Percentiles rank a stretch among this genome's conserved stretches.
These are phyloP conservation scores for Metschnikowia reukaufii DNA, from an alignment of 805 yeast species.

Conservation along the genomic window DNA sequence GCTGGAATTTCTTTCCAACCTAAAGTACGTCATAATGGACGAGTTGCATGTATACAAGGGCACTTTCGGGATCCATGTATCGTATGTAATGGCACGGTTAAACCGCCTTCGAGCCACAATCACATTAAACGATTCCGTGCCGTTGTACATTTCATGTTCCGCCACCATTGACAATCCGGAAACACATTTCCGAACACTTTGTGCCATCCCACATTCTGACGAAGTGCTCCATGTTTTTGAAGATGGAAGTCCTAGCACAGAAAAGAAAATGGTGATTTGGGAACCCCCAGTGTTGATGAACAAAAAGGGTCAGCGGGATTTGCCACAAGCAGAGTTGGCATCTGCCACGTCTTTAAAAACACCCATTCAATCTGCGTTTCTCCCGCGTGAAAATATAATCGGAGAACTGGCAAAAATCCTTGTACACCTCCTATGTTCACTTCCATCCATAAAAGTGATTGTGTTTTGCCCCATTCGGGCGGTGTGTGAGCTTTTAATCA, in stretches of 20 bases:
- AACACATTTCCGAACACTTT: conserved; percentile 67
- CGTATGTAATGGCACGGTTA: conserved; percentile 77
- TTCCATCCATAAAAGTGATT: conserved; percentile 68
- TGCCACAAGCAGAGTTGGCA: conserved; percentile 12
- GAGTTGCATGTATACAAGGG: conserved; percentile 88
- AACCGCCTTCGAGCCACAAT: conserved; percentile 48
- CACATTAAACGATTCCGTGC: conserved; percentile 24
- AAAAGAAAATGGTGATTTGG: conserved; percentile 76
- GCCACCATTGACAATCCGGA: conserved; percentile 84
- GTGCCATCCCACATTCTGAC: conserved; percentile 55
- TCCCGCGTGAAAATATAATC: conserved; percentile 64
- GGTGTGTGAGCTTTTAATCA: conserved; percentile 85
- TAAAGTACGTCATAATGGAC: conserved; percentile 77
- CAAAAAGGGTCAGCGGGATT: conserved; percentile 47
- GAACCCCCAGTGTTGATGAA: conserved; percentile 70
- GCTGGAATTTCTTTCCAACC: conserved; percentile 62
- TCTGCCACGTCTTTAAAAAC: conserved; percentile 13
- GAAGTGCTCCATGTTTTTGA: conserved; percentile 56
- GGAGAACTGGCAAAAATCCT: conserved; percentile 74
- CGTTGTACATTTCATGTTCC: conserved; percentile 80
- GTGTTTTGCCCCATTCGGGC: conserved; percentile 87
- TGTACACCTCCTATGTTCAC: conserved; percentile 57
- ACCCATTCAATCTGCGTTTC: conserved; percentile 17
- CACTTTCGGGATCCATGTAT: conserved; percentile 89
- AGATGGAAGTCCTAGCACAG: conserved; percentile 90